These are phyloP conservation scores for Pseudotsuga menziesii DNA, from an alignment of 75 land plant genomes.

Conservation along the genomic window DNA sequence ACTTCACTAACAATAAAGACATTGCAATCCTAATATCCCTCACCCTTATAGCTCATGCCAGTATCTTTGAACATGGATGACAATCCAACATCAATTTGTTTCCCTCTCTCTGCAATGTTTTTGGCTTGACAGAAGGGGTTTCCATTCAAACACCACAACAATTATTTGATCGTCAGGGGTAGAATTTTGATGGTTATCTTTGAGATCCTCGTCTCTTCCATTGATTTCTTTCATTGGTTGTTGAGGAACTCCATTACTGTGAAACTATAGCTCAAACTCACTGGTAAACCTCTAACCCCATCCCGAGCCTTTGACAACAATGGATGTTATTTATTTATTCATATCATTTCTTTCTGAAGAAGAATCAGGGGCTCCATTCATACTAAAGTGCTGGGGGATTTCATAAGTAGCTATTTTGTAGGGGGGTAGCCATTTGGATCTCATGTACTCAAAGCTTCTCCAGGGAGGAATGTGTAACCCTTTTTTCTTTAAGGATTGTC, in stretches of 20 bases:
- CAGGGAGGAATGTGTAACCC: too few relatives aligned
- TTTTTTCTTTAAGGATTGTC: too few relatives aligned
- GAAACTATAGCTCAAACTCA: constrained; percentile 33
- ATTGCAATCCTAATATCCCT: too few relatives aligned
- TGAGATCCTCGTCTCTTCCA: neutral
- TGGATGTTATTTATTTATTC: neutral
- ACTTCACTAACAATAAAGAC: too few relatives aligned
- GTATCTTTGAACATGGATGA: constrained; percentile 47
- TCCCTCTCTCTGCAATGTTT: constrained; percentile 14
- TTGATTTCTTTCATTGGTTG: too few relatives aligned
- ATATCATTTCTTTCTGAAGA: neutral
- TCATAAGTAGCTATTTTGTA: too few relatives aligned
- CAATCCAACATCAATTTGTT: constrained; percentile 42
- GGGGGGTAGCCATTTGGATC: too few relatives aligned
- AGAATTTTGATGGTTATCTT: neutral
- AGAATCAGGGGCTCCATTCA: neutral
- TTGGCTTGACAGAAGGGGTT: constrained; percentile 44
- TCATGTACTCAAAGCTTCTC: too few relatives aligned
- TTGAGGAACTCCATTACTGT: constrained; percentile 8
- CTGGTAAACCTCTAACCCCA: constrained; percentile 26
- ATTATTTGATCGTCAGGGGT: constrained; percentile 13
- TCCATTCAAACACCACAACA: constrained; percentile 27
- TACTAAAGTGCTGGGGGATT: too few relatives aligned
- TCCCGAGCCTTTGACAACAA: constrained; percentile 24
- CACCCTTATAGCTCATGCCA: neutral